Conservation (phyloP, 2,329 filamentous ascomycete species). For the Microthyrium microscopicum region DNA sequence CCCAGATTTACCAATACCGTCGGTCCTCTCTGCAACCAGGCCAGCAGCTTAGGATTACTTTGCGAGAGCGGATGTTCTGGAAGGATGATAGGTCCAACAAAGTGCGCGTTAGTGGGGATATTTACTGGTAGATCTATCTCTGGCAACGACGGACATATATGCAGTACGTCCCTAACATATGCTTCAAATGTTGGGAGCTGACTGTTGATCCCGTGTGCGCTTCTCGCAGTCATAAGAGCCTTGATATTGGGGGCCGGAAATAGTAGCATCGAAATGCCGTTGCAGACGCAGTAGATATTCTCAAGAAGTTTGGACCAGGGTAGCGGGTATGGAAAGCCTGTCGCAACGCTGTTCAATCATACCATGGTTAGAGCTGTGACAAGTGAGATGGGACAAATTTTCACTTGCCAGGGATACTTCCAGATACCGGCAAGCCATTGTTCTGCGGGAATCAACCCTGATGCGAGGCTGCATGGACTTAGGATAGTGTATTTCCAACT, state of each 20-base stretch:
- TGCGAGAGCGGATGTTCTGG: neutral
- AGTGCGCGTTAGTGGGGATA: conserved; percentile 4
- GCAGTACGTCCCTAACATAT: conserved; percentile 1
- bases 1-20: conserved; percentile 6
- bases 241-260: conserved; percentile 12
- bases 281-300: conserved; percentile 28
- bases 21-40: conserved; percentile 1
- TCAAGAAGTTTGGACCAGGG: conserved; percentile 26
- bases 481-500: conserved; percentile 21
- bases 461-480: conserved; percentile 28
- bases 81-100: conserved; percentile 2
- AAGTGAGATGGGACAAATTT: conserved; percentile 5
- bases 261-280: no score
- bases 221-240: conserved; percentile 11
- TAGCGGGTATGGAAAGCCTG: conserved; percentile 29
- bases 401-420: conserved; percentile 23
- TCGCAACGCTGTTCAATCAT: no score
- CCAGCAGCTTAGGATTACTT: conserved; percentile 1
- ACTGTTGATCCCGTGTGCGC: conserved; percentile 8
- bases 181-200: conserved; percentile 3
- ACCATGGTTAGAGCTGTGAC: conserved; percentile 24
- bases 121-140: conserved; percentile 2
- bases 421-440: conserved; percentile 19
- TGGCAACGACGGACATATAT: conserved; percentile 1
- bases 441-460: conserved; percentile 25